phyloP scores from a whole-genome alignment of 2,329 filamentous ascomycete species.

The Fusarium sp. region DNA sequence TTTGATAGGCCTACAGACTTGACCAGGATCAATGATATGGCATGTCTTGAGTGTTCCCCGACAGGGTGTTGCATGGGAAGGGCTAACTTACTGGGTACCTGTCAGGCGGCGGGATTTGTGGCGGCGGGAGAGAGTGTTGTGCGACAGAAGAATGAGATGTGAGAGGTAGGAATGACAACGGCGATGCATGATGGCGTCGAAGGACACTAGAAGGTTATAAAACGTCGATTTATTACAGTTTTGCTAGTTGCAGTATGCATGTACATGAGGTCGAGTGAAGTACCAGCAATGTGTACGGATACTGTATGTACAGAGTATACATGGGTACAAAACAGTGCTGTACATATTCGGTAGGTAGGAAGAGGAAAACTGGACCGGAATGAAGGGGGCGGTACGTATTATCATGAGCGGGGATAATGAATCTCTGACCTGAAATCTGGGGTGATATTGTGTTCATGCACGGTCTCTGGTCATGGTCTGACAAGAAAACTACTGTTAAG shows the following conservation, averaged over 20 bases:
- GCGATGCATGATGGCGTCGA: constrained; percentile 37
- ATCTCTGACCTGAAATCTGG: constrained; percentile 23
- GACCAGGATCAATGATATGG: constrained; percentile 4
- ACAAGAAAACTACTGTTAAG: background rate
- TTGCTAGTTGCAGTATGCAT: background rate
- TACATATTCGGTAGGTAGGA: background rate
- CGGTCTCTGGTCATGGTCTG: background rate
- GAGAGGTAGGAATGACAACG: constrained; percentile 24
- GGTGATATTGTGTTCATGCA: constrained; percentile 12
- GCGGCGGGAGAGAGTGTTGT: constrained; percentile 21
- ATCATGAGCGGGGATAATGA: constrained; percentile 15
- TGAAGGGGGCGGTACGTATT: constrained; percentile 25
- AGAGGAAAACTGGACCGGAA: constrained; percentile 28
- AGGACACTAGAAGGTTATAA: constrained; percentile 13
- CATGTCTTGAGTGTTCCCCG: background rate
- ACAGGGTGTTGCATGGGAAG: background rate
- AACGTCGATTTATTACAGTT: background rate
- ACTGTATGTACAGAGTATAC: background rate
- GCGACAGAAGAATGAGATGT: constrained; percentile 11
- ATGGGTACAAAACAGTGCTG: background rate
- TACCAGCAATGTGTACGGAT: background rate
- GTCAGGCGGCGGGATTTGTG: constrained; percentile 15
- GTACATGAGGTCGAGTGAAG: background rate
- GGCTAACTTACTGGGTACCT: background rate
- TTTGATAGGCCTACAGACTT: constrained; percentile 8